Evolutionary conservation across 2,329 filamentous ascomycete genomes (phyloP), one percentile per base, ranked within the genome.

Genomic region (Alternaria postmessia): DNA sequence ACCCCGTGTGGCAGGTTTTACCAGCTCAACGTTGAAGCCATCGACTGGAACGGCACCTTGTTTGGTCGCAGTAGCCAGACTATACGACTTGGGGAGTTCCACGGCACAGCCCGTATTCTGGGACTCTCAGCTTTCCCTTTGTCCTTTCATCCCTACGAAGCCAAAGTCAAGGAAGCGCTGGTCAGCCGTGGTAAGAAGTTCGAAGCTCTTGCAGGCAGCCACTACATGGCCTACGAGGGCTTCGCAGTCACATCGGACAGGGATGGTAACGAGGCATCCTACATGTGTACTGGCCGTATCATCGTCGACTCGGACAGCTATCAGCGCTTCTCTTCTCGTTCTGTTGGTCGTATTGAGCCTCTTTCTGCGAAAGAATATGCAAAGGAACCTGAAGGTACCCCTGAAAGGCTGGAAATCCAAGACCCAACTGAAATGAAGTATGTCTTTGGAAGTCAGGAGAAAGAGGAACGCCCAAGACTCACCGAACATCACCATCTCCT

Each of bases 131-230:
- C 88, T 62, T 95, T 91, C 71, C 93, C 93, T 0, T 81, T 96
- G 6, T 84, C 89, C 62, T 95, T 93, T 73, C 92, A 95, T 80
- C 89, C 88, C 63, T 86, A 93, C 61, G 84, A 91, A 56, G 82
- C 85, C 5, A 83, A 84, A 34, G 66, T 96, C 42, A 87, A 87
- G 52, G 79, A 84, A 59, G 83, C 88, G 53, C 85, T 97, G 24
- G 86, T 96, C 54, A 87, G 90, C 68, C 88, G 93, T 3, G 93
- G 93, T 38, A 92, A 91, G 81, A 91, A 90, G 66, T 96, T 96
- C 71, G 90, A 93, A 18, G 80, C 86, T 2, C 83, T 96, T 32
- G 86, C 88, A 61, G 92, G 93, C 9, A 89, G 92, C 73, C 88
- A 94, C 69, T 96, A 94, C 80, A 73, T 87, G 87, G 81, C 94